phyloP scores from a whole-genome alignment of 345 rosid genomes.

The Chamaenerion angustifolium region DNA sequence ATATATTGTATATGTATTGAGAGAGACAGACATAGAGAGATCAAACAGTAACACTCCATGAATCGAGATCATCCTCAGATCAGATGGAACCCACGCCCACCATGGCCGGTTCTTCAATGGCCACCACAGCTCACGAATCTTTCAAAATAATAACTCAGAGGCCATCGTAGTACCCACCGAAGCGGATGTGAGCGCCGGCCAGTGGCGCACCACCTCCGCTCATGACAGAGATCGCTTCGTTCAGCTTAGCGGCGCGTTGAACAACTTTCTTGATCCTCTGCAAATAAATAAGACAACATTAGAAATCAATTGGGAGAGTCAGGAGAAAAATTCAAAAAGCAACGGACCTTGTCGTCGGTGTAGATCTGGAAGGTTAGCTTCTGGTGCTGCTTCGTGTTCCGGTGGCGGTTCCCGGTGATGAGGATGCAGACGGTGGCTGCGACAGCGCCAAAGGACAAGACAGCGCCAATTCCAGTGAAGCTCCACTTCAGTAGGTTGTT shows the following conservation, averaged over 20 bases:
- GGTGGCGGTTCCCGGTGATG: constrained; percentile 49
- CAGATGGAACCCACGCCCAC: no score
- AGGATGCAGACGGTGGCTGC: constrained; percentile 77
- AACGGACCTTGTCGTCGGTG: constrained; percentile 54
- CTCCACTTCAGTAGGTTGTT: constrained; percentile 60
- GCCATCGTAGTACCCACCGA: constrained; percentile 7
- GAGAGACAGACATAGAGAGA: no score
- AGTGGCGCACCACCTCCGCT: constrained; percentile 6
- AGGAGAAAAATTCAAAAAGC: not conserved
- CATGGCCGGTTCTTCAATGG: no score
- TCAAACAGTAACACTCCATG: no score
- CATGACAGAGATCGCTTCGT: constrained; percentile 7
- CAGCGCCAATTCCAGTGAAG: constrained; percentile 71
- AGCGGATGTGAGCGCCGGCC: constrained; percentile 5
- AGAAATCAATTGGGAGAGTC: not conserved
- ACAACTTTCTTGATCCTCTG: constrained; percentile 9
- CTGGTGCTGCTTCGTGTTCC: constrained; percentile 29
- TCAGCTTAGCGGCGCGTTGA: constrained; percentile 6
- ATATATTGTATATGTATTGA: no score
- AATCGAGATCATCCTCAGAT: no score
- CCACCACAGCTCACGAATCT: no score
- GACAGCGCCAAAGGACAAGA: constrained; percentile 87
- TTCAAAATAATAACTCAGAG: no score
- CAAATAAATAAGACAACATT: not conserved
- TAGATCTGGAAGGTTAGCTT: constrained; percentile 52